phyloP scores from a whole-genome alignment of 2,329 filamentous ascomycete species.

The Scedosporium apiospermum region DNA sequence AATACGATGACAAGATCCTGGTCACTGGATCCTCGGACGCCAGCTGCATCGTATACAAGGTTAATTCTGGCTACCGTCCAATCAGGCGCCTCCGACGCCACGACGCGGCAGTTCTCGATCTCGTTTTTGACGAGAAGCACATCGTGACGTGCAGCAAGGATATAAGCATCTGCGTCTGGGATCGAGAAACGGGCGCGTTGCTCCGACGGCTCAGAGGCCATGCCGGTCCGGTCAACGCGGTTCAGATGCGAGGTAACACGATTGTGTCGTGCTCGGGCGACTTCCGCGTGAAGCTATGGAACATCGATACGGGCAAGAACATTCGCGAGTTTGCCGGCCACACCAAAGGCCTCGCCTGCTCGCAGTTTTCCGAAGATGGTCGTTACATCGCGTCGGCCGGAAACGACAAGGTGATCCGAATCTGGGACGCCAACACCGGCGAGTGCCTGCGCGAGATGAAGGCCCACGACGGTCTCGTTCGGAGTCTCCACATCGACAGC shows the following conservation, averaged over 20 bases:
- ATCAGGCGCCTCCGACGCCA: slow-evolving; percentile 71
- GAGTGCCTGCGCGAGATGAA: slow-evolving; percentile 71
- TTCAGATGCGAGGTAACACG: slow-evolving; percentile 87
- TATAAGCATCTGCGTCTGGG: slow-evolving; percentile 87
- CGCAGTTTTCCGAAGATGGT: slow-evolving; percentile 94
- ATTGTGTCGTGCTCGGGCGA: slow-evolving; percentile 92
- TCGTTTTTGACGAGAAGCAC: slow-evolving; percentile 84
- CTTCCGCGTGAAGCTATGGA: slow-evolving; percentile 90
- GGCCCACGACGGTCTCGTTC: slow-evolving; percentile 78
- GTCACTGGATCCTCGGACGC: slow-evolving; percentile 92
- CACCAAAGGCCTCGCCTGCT: slow-evolving; percentile 88
- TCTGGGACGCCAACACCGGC: slow-evolving; percentile 90
- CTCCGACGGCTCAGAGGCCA: slow-evolving; percentile 78
- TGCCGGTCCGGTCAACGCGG: slow-evolving; percentile 86
- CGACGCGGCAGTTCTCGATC: slow-evolving; percentile 80
- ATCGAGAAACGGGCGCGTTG: slow-evolving; percentile 66
- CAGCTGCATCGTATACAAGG: slow-evolving; percentile 84
- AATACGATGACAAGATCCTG: slow-evolving; percentile 87
- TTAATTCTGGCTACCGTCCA: slow-evolving; percentile 68
- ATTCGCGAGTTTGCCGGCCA: slow-evolving; percentile 86
- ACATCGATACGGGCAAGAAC: slow-evolving; percentile 77
- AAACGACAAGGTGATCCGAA: slow-evolving; percentile 90
- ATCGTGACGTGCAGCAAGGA: slow-evolving; percentile 98
- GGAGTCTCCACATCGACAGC: slow-evolving; percentile 83
- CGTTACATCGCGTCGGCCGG: slow-evolving; percentile 87